Evolutionary conservation across 345 rosid species (phyloP).

Genomic region (Linum lewisii): DNA sequence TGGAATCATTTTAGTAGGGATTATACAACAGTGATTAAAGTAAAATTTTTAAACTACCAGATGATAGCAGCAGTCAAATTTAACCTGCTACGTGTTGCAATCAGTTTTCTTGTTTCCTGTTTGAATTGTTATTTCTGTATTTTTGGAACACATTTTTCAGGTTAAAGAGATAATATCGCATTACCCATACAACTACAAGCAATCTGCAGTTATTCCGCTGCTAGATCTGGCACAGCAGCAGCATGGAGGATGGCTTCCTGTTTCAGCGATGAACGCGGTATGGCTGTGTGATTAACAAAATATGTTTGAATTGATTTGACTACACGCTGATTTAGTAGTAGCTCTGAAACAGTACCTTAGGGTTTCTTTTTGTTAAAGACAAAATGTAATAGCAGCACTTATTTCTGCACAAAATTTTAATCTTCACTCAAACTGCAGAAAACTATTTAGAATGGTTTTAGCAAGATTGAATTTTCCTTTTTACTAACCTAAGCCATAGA

Average conservation of each 20-base stretch:
- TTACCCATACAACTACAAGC: slow-evolving; percentile 97
- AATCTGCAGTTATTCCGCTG: slow-evolving; percentile 91
- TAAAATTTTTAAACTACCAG: too few species aligned
- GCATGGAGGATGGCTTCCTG: slow-evolving; percentile 99
- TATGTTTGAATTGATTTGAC: neutral
- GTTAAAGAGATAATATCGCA: slow-evolving; percentile 87
- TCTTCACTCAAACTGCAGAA: too few species aligned
- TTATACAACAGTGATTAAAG: too few species aligned
- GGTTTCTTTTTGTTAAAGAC: too few species aligned
- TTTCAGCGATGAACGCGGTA: slow-evolving; percentile 98
- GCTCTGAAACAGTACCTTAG: neutral
- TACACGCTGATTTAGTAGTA: too few species aligned
- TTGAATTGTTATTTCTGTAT: neutral
- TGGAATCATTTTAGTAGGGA: neutral
- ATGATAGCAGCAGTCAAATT: too few species aligned
- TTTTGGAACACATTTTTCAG: slow-evolving; percentile 20
- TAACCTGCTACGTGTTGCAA: neutral
- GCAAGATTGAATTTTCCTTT: too few species aligned
- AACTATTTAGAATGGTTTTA: too few species aligned
- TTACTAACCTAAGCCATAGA: too few species aligned
- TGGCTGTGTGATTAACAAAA: slow-evolving; percentile 5
- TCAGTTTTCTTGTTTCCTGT: neutral
- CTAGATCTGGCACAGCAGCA: slow-evolving; percentile 99
- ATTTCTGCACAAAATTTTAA: too few species aligned
- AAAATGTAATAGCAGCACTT: too few species aligned